Base-by-base conservation (phyloP, 352 stramenopile species). In the Pseudoperonospora humuli region DNA sequence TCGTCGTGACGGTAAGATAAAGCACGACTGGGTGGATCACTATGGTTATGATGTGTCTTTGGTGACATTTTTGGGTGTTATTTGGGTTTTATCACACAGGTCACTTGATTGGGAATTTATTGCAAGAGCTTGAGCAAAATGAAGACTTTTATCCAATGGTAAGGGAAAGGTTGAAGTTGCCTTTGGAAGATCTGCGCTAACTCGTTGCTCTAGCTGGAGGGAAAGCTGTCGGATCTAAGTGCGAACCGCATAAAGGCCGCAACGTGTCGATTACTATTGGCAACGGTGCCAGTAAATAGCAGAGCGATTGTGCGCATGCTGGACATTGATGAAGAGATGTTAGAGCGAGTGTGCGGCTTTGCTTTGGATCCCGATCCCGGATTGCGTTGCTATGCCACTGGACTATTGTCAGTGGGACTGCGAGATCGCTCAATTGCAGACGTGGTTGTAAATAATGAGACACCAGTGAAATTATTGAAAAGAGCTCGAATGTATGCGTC, bases 81-180 rank as follows among this genome's bases (percentile, higher is more conserved):
- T 47, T 46, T 36, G 37, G 7, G 17, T 40, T 13, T 37, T 43
- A 29, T 33, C 33, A 21, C 46, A 3, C 19, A 86, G 76, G 76
- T 6, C 75, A 93, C 26, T 56, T 89, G 45, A 87, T 93, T 47
- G 80, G 80, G 11, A 77, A 77, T 45, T 33, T 93, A 18, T 54
- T 90, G 28, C 75, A 78, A 15, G 59, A 82, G n/a, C 54, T 93
- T n/a, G 80, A 87, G 24, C 67, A 89, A 33, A 77, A 83, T 27
- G 75, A 86, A 31, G 77, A 90, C 7, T 93, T 93, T 29, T 93
- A 93, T 45, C 48, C 72, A 1, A 78, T 84, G 70, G 77, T 89
- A 52, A 20, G 18, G 24, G 7, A 17, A n/a, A 18, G 15, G 7
- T 56, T 50, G 10, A 54, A 46, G 44, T 37, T 42, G 24, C 29